A percentile compares a stretch with the other conserved stretches of the same genome.
These are phyloP conservation scores for Aspergillus sclerotiicarbonarius DNA, from an alignment of 495 filamentous ascomycete species.

Conservation along the genomic window DNA sequence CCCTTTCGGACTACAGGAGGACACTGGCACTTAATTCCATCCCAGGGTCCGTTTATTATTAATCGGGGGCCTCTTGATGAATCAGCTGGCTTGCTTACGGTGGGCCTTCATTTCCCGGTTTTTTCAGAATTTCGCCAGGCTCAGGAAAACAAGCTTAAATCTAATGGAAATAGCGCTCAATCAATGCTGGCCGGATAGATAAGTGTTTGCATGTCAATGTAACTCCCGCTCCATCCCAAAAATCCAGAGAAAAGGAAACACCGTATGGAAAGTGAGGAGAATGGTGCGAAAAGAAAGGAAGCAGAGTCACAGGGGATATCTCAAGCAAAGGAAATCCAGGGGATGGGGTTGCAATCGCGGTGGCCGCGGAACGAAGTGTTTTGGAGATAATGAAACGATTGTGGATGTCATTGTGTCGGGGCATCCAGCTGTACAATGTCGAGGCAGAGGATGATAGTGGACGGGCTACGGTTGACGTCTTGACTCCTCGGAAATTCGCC, in stretches of 20 bases:
- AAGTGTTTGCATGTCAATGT: constrained; percentile 1
- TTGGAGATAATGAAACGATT: not conserved
- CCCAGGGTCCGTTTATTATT: not conserved
- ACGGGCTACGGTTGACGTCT: not conserved
- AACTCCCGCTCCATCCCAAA: constrained; percentile 11
- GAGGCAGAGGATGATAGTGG: not conserved
- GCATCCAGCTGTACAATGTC: not conserved
- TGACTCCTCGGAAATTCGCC: constrained; percentile 11
- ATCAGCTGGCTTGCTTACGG: not conserved
- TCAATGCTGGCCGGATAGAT: constrained; percentile 3
- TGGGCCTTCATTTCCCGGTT: not conserved
- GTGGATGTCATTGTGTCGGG: not conserved
- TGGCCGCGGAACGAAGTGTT: not conserved
- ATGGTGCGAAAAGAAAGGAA: not conserved
- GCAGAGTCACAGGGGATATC: not conserved
- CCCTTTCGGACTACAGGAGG: not conserved
- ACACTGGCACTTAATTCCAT: not conserved
- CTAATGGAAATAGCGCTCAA: constrained; percentile 1
- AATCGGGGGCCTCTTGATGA: not conserved
- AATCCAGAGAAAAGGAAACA: not conserved
- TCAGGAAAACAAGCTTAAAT: not conserved
- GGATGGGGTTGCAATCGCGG: not conserved
- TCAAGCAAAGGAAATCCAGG: not conserved
- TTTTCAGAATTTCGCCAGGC: not conserved
- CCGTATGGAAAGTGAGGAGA: not conserved